Base-by-base conservation (phyloP, 352 stramenopile species). In the Pythium oligandrum region DNA sequence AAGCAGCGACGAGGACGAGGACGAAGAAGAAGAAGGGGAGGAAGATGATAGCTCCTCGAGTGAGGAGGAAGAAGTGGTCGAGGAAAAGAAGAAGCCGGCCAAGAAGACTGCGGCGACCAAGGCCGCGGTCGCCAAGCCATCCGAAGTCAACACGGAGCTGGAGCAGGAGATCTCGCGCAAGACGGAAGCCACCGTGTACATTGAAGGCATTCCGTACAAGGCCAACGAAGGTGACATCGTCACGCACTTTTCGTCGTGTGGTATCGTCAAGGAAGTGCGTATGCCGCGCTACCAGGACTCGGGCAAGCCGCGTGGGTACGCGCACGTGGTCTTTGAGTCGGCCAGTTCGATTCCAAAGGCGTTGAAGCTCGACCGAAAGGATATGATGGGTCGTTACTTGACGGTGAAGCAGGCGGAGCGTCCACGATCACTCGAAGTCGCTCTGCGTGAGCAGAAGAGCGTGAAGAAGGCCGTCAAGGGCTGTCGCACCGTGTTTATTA, bases 201-300 rank as follows among this genome's bases (percentile, higher is more conserved):
- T 98, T 39, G 93, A 98, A 71, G 95, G 96, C 31, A 95, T 99
- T 42, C 90, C 95, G 39, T 99, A 98, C 75, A 81, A 87, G 47
- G 82, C 79, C 4, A 88, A 77, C 44, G 90, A 97, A 59, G 80
- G 95, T 10, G 83, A 98, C 55, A 61, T 99, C 7, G 82, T 90
- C 37, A 85, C 66, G 4, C 96, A 98, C 64, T 97, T 98, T 45
- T 73, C 80, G 11, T 70, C 70, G 10, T 96, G 84, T 53, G 75
- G 83, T 7, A 83, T 90, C n/a, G 85, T 98, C 50, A 71, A 93
- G 51, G 86, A 98, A 53, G 65, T 98, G 48, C 86, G 96, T n/a
- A 82, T 99, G 61, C 93, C 96, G 5, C 86, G 86, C 10, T 89
- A 88, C 61, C 90, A 98, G 55, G 91, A 98, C 74, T 96, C 85